Evolutionary conservation across 2,329 filamentous ascomycete genomes (phyloP).

Genomic region (Colletotrichum zoysiae): DNA sequence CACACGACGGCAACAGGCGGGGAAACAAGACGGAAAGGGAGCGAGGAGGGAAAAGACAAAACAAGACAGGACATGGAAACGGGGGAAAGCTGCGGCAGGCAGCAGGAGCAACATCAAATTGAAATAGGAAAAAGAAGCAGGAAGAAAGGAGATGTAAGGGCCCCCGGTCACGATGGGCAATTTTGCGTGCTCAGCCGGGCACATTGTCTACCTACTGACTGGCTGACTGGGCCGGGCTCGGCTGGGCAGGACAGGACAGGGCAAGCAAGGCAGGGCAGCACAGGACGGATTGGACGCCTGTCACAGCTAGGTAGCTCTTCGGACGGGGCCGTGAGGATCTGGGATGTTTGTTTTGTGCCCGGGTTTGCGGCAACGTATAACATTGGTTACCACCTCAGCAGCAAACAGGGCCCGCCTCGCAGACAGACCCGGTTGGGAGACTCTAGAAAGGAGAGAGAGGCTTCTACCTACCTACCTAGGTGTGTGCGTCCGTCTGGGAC

Average conservation of each 20-base stretch:
- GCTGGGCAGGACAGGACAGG: too few relatives aligned
- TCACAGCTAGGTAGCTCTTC: background rate
- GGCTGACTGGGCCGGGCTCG: too few relatives aligned
- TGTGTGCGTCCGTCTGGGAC: background rate
- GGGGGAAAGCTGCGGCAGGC: background rate
- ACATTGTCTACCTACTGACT: too few relatives aligned
- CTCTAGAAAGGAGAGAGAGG: too few relatives aligned
- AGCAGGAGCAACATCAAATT: background rate
- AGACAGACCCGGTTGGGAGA: too few relatives aligned
- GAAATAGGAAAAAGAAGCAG: background rate
- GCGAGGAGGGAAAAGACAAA: too few relatives aligned
- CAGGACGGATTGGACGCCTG: background rate
- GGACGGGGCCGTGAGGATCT: background rate
- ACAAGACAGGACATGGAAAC: too few relatives aligned
- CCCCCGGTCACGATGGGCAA: background rate
- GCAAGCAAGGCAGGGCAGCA: too few relatives aligned
- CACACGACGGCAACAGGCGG: background rate
- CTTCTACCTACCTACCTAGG: too few relatives aligned
- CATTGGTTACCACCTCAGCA: background rate
- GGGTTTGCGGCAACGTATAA: background rate
- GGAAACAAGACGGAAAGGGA: background rate
- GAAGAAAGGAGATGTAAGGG: background rate
- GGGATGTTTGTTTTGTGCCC: background rate
- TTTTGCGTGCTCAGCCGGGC: background rate
- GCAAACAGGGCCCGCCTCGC: too few relatives aligned